Evolutionary conservation across 805 yeast genomes (phyloP), one percentile per base, ranked within the genome.

Genomic region (Yueomyces sinensis): DNA sequence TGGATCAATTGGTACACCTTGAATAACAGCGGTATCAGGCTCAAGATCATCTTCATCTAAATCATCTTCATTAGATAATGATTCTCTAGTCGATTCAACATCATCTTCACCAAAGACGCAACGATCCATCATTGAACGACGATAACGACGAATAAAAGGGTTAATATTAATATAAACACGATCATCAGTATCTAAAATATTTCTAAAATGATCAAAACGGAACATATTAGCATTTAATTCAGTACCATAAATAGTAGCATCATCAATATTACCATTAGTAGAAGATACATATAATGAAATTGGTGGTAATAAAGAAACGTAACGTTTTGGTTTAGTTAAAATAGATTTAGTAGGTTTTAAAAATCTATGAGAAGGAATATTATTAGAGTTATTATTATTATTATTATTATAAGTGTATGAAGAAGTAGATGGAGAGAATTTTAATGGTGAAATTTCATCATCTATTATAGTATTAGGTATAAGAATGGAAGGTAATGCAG

Each of bases 191-290:
- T 25, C 13, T n/a, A 25, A 9, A n/a, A 25, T 25, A n/a, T 25
- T 25, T 25, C 15, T 25, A n/a, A 25, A 25, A n/a, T 25, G 15
- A n/a, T 25, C 15, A n/a, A 25, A 25, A 5, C 13, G 6, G 28
- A 25, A 25, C 13, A 25, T 7, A 2, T 25, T n/a, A 5, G 54
- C 43, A 29, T 54, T 54, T 2, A 54, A 46, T 37, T 54, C 59
- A 11, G 59, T 54, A n/a, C 57, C 59, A 38, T 45, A 54, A 9
- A 54, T 47, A 20, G 59, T 52, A 5, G 59, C 59, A 33, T 54
- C 56, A 25, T 47, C 45, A 20, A 47, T 27, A 6, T 49, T 45
- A 5, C 57, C 57, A 28, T 41, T 50, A 6, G 53, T 43, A 4
- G 59, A 50, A 16, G 44, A 32, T 11, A 38, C 40, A 14, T 24